Base-by-base conservation (phyloP, 805 yeast genomes). In the Kodamaea hsintzibuensis region DNA sequence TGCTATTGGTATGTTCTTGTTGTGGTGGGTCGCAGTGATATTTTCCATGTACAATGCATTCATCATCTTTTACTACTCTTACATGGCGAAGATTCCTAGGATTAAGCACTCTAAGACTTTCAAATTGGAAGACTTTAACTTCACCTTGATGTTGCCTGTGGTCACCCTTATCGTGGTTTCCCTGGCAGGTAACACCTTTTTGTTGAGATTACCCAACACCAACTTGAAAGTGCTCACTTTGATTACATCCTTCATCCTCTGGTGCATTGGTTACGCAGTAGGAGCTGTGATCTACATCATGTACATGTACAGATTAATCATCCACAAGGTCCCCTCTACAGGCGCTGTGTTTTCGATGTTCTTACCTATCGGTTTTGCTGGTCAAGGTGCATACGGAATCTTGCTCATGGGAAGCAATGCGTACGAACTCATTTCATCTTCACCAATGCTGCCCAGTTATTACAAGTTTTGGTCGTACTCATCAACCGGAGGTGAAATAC, bases 281-380 rank as follows among this genome's bases (percentile, higher is more conserved):
- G 87, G 90, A 0, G 76, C 81, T 53, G 74, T 80, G 22, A 22
- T 58, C 43, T 72, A 84, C 8, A 73, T 84, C 12, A 71, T 88
- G 2, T 84, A 85, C 64, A 72, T 86, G 56, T 77, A 86, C 78
- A 82, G 84, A 52, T 68, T 89, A 18, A 66, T 85, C 25, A 69
- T 83, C 1, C 74, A 79, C 62, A 85, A 85, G 59, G 68, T 85
- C 25, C 92, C 96, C 1, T 71, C 78, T 3, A 78, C 83, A 52
- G 65, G 69, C 6, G 61, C 71, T 46, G 79, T 87, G 1, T 86
- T 86, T 64, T 79, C 91, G n/a, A 71, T 83, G 47, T 89, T 91
- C 64, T 78, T 90, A 51, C 91, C 96, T 1, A 73, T 91, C 46
- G 97, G 97, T 7, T 85, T 92, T 42, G 67, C 88, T 63, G 97